phyloP scores from a whole-genome alignment of 2,329 filamentous ascomycete genomes.

The Paraphoma sp. region DNA sequence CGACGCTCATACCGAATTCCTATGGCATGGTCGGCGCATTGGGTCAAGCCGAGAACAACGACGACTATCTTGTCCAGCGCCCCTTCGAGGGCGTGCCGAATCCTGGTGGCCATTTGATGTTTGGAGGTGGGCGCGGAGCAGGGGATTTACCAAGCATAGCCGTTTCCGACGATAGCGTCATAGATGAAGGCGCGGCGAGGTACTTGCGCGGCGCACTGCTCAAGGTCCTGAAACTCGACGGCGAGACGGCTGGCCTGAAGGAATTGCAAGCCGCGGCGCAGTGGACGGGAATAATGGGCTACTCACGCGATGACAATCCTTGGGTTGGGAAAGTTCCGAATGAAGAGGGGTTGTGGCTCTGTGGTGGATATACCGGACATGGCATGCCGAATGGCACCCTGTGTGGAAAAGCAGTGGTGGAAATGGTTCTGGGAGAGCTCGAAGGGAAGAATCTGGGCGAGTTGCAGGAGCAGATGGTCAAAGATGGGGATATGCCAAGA shows the following conservation, averaged over 20 bases:
- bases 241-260: slow-evolving; percentile 43
- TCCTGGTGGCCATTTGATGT: slow-evolving; percentile 66
- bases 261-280: slow-evolving; percentile 57
- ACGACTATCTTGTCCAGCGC: slow-evolving; percentile 78
- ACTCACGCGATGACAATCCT: slow-evolving; percentile 66
- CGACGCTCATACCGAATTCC: slow-evolving; percentile 60
- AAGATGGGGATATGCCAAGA: slow-evolving; percentile 43
- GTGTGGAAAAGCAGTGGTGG: slow-evolving; percentile 68
- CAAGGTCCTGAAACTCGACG: slow-evolving; percentile 43
- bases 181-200: slow-evolving; percentile 62
- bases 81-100: slow-evolving; percentile 54
- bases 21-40: slow-evolving; percentile 68
- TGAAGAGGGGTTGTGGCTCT: slow-evolving; percentile 65
- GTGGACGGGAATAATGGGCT: slow-evolving; percentile 86
- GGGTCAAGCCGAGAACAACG: slow-evolving; percentile 57
- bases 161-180: slow-evolving; percentile 64
- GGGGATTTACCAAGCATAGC: slow-evolving; percentile 59
- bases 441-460: slow-evolving; percentile 40
- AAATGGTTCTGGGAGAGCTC: slow-evolving; percentile 59
- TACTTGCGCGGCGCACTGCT: slow-evolving; percentile 61
- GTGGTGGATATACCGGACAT: slow-evolving; percentile 73
- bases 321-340: slow-evolving; percentile 75
- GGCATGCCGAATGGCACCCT: slow-evolving; percentile 78
- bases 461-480: slow-evolving; percentile 41
- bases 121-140: slow-evolving; percentile 71